These are phyloP conservation scores for Phascolomyces articulosus DNA, from an alignment of 371 early-diverging fungal species.

Conservation along the genomic window DNA sequence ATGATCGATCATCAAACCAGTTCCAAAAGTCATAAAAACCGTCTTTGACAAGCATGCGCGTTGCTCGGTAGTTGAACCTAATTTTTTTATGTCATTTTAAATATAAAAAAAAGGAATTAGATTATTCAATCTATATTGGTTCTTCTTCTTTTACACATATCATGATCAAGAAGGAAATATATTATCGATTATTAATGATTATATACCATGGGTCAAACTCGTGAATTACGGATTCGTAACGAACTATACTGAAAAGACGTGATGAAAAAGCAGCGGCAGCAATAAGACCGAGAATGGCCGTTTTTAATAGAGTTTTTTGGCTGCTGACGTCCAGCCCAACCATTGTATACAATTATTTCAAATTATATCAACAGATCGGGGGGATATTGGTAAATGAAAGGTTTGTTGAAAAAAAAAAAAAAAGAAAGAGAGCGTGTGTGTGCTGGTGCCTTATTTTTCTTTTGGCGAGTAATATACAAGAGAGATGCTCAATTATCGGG, in stretches of 20 bases:
- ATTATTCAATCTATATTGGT: no score
- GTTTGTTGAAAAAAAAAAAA: neutral
- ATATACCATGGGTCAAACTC: slow-evolving; percentile 98
- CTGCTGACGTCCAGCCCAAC: slow-evolving; percentile 54
- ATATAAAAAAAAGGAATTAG: no score
- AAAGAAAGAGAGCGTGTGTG: neutral
- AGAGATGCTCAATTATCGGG: neutral
- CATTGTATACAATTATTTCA: slow-evolving; percentile 25
- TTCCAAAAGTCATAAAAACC: slow-evolving; percentile 98
- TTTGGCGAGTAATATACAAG: no score
- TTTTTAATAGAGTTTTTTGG: slow-evolving; percentile 63
- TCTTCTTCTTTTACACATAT: no score
- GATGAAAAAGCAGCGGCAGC: slow-evolving; percentile 88
- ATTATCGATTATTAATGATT: no score
- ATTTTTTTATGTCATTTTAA: neutral
- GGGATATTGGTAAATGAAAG: neutral
- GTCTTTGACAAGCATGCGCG: slow-evolving; percentile 91
- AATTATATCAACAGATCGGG: neutral
- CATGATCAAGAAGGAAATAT: no score
- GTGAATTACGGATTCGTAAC: slow-evolving; percentile 97
- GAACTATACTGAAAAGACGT: slow-evolving; percentile 95
- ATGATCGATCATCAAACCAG: slow-evolving; percentile 98
- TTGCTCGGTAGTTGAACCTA: slow-evolving; percentile 98
- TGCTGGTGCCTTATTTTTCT: neutral
- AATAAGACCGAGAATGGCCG: slow-evolving; percentile 84